Evolutionary conservation across 345 rosid genomes (phyloP), one percentile per base, ranked within the genome.

Genomic region (Linum usitatissimum): DNA sequence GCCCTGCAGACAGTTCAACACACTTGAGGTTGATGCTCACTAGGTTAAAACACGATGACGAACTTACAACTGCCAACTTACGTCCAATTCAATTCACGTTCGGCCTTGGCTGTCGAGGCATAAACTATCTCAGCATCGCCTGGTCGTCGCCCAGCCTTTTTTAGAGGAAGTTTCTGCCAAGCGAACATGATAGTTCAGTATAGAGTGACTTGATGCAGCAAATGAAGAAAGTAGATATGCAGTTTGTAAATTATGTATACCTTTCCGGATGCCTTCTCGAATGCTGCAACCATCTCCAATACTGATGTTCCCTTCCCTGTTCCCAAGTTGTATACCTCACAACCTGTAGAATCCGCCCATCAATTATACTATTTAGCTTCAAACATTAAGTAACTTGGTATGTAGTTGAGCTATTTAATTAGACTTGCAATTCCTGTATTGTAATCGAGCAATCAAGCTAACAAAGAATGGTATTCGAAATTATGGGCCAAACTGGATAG

Each of bases 221-320:
- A 45, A 45, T 10, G 8, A 15, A 3, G 14, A 45, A 45, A 45
- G 17, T 15, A 45, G 51, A 45, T 45, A 45, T 45, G 51, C 51
- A 30, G 15, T 57, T 12, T 9, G 5, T 42, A 31, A 40, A 12
- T 40, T 2, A 12, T 7, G 9, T 13, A 42, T 70, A 93, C 99
- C 97, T 86, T 87, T 36, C 89, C 88, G 15, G 94, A 90, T 17
- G 90, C 96, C 78, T 86, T 93, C 64, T 90, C 97, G 57, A 90
- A 93, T n/a, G 96, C 94, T 34, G 80, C 62, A 57, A 93, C 99
- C 97, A 93, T 93, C 80, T 90, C 96, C 64, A 93, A 75, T 55
- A 93, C 99, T 2, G 99, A 93, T 70, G 97, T 87, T 71, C 99
- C 99, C 71, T 83, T 86, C n/a, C 97, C 97, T 1, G 96, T 93